phyloP scores from a whole-genome alignment of 371 early-diverging fungal species.

The Rhizomucor miehei region DNA sequence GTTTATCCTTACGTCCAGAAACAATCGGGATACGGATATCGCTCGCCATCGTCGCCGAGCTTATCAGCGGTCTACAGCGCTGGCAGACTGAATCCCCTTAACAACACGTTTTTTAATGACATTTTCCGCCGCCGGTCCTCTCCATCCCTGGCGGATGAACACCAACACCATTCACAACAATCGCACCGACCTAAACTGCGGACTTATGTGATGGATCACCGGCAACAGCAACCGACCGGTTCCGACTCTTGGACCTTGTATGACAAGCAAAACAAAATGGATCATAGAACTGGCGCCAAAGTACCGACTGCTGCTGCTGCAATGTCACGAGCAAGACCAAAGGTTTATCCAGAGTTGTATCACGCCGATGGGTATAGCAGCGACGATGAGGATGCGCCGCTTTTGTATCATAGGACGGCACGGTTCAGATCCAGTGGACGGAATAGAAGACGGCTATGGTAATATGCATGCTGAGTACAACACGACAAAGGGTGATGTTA shows the following conservation, averaged over 20 bases:
- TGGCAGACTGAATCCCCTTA: not conserved
- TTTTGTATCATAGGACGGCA: constrained; percentile 14
- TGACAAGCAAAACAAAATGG: constrained; percentile 2
- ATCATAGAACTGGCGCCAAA: not conserved
- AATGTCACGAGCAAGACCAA: constrained; percentile 1
- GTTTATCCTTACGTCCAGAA: constrained; percentile 33
- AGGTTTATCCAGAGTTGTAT: constrained; percentile 12
- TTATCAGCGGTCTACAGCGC: constrained; percentile 11
- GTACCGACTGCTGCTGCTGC: not conserved
- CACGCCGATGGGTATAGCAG: constrained; percentile 37
- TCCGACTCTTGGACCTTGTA: constrained; percentile 11
- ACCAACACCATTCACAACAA: constrained; percentile 4
- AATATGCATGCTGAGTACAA: not conserved
- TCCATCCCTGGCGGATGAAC: constrained; percentile 3
- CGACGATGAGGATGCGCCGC: constrained; percentile 40
- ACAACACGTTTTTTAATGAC: constrained; percentile 9
- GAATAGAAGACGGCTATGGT: constrained; percentile 9
- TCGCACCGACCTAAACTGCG: constrained; percentile 25
- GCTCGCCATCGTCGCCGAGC: constrained; percentile 8
- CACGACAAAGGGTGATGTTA: not conserved
- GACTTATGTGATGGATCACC: constrained; percentile 30
- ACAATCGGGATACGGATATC: constrained; percentile 7
- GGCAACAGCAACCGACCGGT: constrained; percentile 8
- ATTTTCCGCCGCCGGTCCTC: constrained; percentile 6
- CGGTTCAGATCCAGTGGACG: constrained; percentile 2